Conservation (phyloP, 768 basidiomycete species). For the Leccinum subgranulosum region DNA sequence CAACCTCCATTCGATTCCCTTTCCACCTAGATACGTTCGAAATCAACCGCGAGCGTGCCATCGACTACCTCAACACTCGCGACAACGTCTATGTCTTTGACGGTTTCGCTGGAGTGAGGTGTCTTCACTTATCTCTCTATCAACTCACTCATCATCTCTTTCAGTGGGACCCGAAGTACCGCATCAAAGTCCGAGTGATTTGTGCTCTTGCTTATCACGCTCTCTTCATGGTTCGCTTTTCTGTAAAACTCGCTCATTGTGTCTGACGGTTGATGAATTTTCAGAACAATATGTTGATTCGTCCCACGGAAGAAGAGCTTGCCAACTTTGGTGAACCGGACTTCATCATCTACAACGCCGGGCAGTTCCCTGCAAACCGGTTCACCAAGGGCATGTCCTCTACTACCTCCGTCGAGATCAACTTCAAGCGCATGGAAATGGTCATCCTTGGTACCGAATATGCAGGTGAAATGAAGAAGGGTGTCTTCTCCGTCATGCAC, state of each 20-base stretch:
- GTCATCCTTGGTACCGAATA: conserved; percentile 99
- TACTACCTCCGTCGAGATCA: conserved; percentile 97
- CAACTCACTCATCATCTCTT: conserved; percentile 1
- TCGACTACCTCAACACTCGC: conserved; percentile 97
- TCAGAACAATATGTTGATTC: conserved; percentile 99
- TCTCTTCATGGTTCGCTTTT: conserved; percentile 82
- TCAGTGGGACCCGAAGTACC: conserved; percentile 97
- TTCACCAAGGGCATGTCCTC: conserved; percentile 99
- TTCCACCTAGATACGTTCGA: conserved; percentile 84
- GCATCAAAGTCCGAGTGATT: conserved; percentile 99
- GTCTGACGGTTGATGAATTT: conserved; percentile 1
- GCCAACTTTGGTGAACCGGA: conserved; percentile 95
- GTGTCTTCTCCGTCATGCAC: conserved; percentile 99
- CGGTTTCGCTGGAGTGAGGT: conserved; percentile 81
- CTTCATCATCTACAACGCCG: conserved; percentile 99
- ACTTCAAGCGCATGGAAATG: conserved; percentile 99
- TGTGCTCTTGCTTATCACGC: conserved; percentile 98
- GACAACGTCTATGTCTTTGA: conserved; percentile 99
- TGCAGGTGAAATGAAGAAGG: conserved; percentile 99
- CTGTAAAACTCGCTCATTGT: conserved; percentile 5
- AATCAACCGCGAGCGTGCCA: conserved; percentile 97
- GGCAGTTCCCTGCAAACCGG: conserved; percentile 99
- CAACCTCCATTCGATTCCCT: not conserved
- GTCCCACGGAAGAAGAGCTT: conserved; percentile 93
- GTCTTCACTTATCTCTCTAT: not conserved